Evolutionary conservation across 306 rosid genomes (phyloP).

Genomic region (Datisca glomerata): DNA sequence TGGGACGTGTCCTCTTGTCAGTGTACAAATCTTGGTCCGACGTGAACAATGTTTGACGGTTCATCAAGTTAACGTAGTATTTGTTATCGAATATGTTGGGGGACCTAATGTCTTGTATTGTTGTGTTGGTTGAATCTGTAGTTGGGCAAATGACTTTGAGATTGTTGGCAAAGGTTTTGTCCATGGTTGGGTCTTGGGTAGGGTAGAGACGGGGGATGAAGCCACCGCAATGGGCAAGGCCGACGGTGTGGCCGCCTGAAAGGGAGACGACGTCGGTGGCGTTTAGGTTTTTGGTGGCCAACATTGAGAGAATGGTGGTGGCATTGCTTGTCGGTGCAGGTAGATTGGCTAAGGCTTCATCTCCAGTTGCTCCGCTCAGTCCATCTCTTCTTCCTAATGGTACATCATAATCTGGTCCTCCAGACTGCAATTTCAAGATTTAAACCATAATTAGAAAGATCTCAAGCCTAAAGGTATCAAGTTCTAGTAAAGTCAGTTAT

Average conservation of each 20-base stretch:
- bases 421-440: too few relatives aligned
- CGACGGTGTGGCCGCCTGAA: conserved; percentile 57
- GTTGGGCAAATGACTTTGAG: conserved; percentile 31
- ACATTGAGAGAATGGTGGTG: not conserved
- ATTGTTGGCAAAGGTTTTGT: conserved; percentile 29
- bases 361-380: conserved; percentile 13
- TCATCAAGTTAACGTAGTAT: conserved; percentile 35
- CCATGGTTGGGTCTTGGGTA: conserved; percentile 27
- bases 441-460: too few relatives aligned
- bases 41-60: conserved; percentile 47
- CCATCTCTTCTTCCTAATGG: conserved; percentile 58
- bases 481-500: too few relatives aligned
- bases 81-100: conserved; percentile 45
- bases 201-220: conserved; percentile 39
- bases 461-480: too few relatives aligned
- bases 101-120: conserved; percentile 30
- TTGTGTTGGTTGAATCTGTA: not conserved
- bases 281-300: conserved; percentile 21
- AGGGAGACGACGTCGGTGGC: conserved; percentile 39
- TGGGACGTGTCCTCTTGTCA: conserved; percentile 20
- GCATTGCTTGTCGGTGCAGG: conserved; percentile 25
- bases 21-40: conserved; percentile 44
- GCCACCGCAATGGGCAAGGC: conserved; percentile 29
- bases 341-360: conserved; percentile 18
- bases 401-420: conserved; percentile 47